A percentile compares a stretch with the other conserved stretches of the same genome.
Evolutionary conservation across 2,329 filamentous ascomycete species (phyloP).

Genomic region (Colletotrichum shisoi): DNA sequence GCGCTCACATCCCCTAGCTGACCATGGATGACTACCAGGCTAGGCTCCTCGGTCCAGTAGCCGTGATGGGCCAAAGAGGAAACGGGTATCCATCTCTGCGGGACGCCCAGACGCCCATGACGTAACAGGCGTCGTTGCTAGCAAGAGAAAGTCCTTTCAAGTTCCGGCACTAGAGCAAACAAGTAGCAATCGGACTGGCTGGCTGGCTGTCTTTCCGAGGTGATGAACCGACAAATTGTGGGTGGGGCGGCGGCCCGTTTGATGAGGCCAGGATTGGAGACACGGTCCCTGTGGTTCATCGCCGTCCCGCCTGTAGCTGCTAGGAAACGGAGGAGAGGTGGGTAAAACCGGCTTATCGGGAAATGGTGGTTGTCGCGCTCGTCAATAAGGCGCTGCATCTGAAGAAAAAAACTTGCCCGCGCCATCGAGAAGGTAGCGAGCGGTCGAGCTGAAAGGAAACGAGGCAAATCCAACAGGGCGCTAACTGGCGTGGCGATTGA

Average conservation of each 20-base stretch:
- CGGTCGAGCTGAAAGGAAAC: neutral
- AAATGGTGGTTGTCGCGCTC: neutral
- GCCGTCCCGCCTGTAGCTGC: slow-evolving; percentile 12
- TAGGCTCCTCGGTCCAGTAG: slow-evolving; percentile 8
- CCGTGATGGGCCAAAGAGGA: neutral
- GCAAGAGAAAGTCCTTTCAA: neutral
- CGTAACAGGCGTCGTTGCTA: slow-evolving; percentile 14
- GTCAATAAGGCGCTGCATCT: neutral
- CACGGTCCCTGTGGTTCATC: slow-evolving; percentile 7
- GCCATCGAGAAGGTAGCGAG: neutral
- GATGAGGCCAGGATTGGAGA: slow-evolving; percentile 18
- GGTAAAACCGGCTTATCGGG: neutral
- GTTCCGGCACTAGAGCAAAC: slow-evolving; percentile 20
- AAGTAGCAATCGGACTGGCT: slow-evolving; percentile 1
- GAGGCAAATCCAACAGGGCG: neutral
- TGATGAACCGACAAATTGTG: slow-evolving; percentile 21
- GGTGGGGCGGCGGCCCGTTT: slow-evolving; percentile 12
- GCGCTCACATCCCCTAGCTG: neutral
- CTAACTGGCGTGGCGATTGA: neutral
- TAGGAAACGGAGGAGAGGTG: neutral
- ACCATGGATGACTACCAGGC: neutral
- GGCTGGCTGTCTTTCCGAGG: slow-evolving; percentile 22
- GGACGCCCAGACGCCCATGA: neutral
- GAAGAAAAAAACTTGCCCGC: neutral
- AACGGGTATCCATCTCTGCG: neutral